These are phyloP conservation scores for Penicillium canescens DNA, from an alignment of 495 filamentous ascomycete genomes.

Conservation along the genomic window DNA sequence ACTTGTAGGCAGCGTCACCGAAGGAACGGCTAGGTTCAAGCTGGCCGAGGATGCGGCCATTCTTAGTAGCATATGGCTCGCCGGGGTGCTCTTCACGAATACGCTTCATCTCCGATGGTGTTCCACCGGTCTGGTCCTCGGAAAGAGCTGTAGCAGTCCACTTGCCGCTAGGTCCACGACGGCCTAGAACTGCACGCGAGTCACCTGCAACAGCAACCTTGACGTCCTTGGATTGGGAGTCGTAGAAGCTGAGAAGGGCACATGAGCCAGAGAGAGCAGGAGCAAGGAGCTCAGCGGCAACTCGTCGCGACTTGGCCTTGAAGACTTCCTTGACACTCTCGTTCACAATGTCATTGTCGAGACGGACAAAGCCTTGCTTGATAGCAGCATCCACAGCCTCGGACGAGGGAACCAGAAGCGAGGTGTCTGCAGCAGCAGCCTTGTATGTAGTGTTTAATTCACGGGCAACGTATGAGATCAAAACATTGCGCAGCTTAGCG, in stretches of 20 bases:
- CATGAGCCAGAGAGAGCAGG: conserved; percentile 95
- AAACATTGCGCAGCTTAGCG: conserved; percentile 87
- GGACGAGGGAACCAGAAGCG: conserved; percentile 56
- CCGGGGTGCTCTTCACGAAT: conserved; percentile 83
- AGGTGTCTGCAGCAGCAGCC: conserved; percentile 62
- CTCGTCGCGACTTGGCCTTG: conserved; percentile 79
- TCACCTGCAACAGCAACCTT: conserved; percentile 94
- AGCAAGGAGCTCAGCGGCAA: conserved; percentile 86
- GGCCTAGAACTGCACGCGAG: conserved; percentile 87
- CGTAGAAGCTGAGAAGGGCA: conserved; percentile 94
- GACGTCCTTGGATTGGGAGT: conserved; percentile 77
- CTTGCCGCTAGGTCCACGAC: conserved; percentile 74
- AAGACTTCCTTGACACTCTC: conserved; percentile 85
- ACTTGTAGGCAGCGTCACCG: conserved; percentile 96
- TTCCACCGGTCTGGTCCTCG: conserved; percentile 89
- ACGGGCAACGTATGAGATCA: conserved; percentile 88
- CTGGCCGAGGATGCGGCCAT: conserved; percentile 87
- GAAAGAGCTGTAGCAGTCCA: conserved; percentile 91
- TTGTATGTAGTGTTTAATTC: conserved; percentile 96
- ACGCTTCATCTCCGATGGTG: conserved; percentile 76
- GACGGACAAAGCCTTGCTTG: conserved; percentile 82
- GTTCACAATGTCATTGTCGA: conserved; percentile 93
- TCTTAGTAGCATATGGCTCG: conserved; percentile 78
- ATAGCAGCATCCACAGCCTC: conserved; percentile 87
- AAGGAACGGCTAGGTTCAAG: conserved; percentile 93